These are phyloP conservation scores for Manihot esculenta DNA, from an alignment of 441 rosid genomes.

Conservation along the genomic window DNA sequence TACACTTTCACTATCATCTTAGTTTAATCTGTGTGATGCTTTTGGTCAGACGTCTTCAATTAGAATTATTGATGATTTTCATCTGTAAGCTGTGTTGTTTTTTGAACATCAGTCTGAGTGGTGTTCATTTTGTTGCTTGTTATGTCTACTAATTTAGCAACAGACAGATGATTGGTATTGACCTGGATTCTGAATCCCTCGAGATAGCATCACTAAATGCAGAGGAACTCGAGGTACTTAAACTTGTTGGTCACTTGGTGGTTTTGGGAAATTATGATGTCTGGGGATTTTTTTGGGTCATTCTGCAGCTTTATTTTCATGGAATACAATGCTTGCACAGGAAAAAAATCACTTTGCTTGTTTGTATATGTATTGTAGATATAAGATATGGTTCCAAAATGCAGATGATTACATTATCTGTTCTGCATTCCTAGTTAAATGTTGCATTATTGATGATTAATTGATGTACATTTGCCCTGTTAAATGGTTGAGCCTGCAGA, in stretches of 20 bases:
- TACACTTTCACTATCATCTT: neutral
- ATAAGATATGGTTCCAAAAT: neutral
- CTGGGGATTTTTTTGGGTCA: neutral
- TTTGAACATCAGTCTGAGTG: neutral
- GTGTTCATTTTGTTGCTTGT: slow-evolving; percentile 10
- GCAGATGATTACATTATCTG: neutral
- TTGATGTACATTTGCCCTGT: slow-evolving; percentile 20
- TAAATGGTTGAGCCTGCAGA: slow-evolving; percentile 44
- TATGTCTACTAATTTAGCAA: slow-evolving; percentile 18
- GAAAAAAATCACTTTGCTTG: neutral
- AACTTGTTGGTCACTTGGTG: neutral
- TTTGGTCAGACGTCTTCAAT: neutral
- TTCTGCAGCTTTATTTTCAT: neutral
- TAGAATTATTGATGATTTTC: neutral
- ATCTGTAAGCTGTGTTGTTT: neutral
- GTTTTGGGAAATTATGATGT: slow-evolving; percentile 1
- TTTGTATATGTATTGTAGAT: neutral
- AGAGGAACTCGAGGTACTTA: slow-evolving; percentile 72
- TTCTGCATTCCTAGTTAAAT: neutral
- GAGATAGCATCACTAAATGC: slow-evolving; percentile 74
- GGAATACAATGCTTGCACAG: neutral
- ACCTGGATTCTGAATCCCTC: slow-evolving; percentile 74
- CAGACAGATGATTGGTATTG: slow-evolving; percentile 79
- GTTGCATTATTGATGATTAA: neutral
- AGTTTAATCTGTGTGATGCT: neutral